These are phyloP conservation scores for Starmera quercuum DNA, from an alignment of 805 yeast species.

Conservation along the genomic window DNA sequence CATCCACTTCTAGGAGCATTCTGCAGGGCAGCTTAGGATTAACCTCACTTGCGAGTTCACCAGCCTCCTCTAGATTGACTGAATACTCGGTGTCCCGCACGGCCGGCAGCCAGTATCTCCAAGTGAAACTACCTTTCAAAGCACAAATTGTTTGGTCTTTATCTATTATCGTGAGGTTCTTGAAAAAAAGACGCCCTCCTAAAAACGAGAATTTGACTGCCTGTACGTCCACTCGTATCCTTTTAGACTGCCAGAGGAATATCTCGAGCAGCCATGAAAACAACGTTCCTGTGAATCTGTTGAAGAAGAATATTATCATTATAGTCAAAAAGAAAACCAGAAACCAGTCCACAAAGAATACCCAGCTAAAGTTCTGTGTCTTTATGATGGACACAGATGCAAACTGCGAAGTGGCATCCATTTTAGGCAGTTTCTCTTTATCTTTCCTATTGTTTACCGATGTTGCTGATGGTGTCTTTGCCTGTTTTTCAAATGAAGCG, in stretches of 20 bases:
- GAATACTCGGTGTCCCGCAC: slow-evolving; percentile 23
- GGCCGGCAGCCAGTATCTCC: slow-evolving; percentile 81
- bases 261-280: slow-evolving; percentile 45
- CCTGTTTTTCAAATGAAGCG: too few relatives aligned
- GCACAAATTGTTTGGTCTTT: slow-evolving; percentile 64
- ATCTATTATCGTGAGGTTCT: slow-evolving; percentile 68
- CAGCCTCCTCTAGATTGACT: slow-evolving; percentile 9
- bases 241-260: slow-evolving; percentile 55
- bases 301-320: slow-evolving; percentile 67
- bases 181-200: slow-evolving; percentile 77
- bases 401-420: slow-evolving; percentile 22
- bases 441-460: too few relatives aligned
- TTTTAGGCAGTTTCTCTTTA: too few relatives aligned
- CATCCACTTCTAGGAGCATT: slow-evolving; percentile 53
- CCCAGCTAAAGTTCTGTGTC: slow-evolving; percentile 45
- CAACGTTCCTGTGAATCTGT: slow-evolving; percentile 57
- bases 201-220: slow-evolving; percentile 69
- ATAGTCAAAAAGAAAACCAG: slow-evolving; percentile 54
- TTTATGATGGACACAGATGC: slow-evolving; percentile 22
- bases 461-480: too few relatives aligned
- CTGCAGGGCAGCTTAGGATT: slow-evolving; percentile 44
- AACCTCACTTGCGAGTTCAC: slow-evolving; percentile 7
- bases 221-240: slow-evolving; percentile 57
- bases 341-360: slow-evolving; percentile 80
- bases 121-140: slow-evolving; percentile 67